phyloP scores from a whole-genome alignment of 129 eudicot genomes.

The Kitagawia praeruptora region DNA sequence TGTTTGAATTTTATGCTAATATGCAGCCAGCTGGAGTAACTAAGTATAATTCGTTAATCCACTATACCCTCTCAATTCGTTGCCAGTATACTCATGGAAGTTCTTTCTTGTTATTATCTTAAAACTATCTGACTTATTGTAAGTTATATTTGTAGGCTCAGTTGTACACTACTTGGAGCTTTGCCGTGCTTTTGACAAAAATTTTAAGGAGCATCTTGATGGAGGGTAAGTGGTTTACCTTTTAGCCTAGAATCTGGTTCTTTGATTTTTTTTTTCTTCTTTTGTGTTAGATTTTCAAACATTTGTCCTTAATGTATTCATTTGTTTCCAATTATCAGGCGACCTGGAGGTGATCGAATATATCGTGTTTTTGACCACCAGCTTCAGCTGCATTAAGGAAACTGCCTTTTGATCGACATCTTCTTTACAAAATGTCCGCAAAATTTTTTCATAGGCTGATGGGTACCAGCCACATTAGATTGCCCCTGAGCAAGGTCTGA shows the following conservation, averaged over 20 bases:
- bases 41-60: conserved; percentile 49
- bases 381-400: no score
- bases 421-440: no score
- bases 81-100: background rate
- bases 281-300: no score
- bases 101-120: background rate
- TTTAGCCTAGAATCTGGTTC: background rate
- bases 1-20: no score
- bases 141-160: conserved; percentile 1
- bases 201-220: conserved; percentile 42
- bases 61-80: conserved; percentile 47
- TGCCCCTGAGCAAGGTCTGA: no score
- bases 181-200: conserved; percentile 40
- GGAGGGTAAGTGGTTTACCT: conserved; percentile 29
- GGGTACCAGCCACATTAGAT: no score
- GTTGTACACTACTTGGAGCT: conserved; percentile 26
- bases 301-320: no score
- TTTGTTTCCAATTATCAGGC: no score
- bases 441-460: no score
- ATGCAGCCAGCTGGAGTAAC: conserved; percentile 66
- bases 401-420: no score
- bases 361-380: no score
- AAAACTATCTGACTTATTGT: background rate
- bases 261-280: background rate
- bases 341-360: no score